Evolutionary conservation across 176 grass and related monocot species (phyloP).

Genomic region (Oryza australiensis): DNA sequence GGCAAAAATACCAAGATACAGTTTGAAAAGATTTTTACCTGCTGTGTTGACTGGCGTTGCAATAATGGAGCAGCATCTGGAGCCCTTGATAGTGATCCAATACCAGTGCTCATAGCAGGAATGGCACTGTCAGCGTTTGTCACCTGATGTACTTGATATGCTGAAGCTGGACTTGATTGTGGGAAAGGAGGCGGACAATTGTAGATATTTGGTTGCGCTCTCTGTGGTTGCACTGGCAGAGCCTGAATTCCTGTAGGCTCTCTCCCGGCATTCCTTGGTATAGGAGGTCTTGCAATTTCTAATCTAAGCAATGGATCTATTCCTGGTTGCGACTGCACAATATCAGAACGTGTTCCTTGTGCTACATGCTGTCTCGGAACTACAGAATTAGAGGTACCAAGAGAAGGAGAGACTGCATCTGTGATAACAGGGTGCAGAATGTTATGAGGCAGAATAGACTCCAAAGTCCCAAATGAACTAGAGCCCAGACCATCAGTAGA

Average conservation of each 20-base stretch:
- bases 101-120: constrained; percentile 40
- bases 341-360: constrained; percentile 31
- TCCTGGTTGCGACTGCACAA: constrained; percentile 36
- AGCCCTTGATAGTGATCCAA: constrained; percentile 45
- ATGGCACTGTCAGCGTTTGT: constrained; percentile 27
- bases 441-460: constrained; percentile 61
- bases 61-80: constrained; percentile 22
- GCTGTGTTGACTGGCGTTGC: constrained; percentile 32
- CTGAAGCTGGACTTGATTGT: constrained; percentile 26
- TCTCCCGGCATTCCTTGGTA: constrained; percentile 68
- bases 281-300: constrained; percentile 27
- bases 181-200: constrained; percentile 31
- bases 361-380: constrained; percentile 26
- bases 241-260: constrained; percentile 59
- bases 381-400: constrained; percentile 47
- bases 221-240: constrained; percentile 48
- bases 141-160: constrained; percentile 35
- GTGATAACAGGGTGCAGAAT: constrained; percentile 53
- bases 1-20: constrained; percentile 22
- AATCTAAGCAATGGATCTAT: constrained; percentile 33
- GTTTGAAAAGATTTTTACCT: constrained; percentile 49
- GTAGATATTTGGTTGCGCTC: constrained; percentile 45
- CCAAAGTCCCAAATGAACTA: constrained; percentile 68
- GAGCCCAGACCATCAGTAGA: constrained; percentile 8
- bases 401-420: constrained; percentile 51